A percentile compares a stretch with the other conserved stretches of the same genome.
phyloP scores from a whole-genome alignment of 164 flowering plant species.

The Tinospora cordifolia region DNA sequence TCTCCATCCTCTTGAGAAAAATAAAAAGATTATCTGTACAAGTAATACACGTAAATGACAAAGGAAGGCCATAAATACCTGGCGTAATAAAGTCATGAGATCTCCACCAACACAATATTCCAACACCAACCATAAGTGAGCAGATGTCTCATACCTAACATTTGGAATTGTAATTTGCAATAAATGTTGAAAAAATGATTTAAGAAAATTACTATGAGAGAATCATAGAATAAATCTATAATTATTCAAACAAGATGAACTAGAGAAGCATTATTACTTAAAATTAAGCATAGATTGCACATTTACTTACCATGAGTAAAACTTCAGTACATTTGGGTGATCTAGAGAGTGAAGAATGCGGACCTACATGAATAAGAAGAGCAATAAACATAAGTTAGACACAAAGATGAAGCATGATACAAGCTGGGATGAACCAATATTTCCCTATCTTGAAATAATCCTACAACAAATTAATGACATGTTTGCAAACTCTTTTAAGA shows the following conservation, averaged over 20 bases:
- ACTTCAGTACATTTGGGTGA: constrained; percentile 77
- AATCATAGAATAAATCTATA: background rate
- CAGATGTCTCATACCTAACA: constrained; percentile 88
- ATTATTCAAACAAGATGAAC: background rate
- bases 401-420: background rate
- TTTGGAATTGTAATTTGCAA: constrained; percentile 9
- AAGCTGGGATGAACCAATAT: no score
- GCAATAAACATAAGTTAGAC: background rate
- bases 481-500: no score
- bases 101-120: constrained; percentile 99
- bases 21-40: no score
- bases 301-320: constrained; percentile 71
- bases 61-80: constrained; percentile 39
- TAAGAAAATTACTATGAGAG: background rate
- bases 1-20: no score
- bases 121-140: constrained; percentile 92
- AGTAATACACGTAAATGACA: no score
- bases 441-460: no score
- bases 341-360: constrained; percentile 77
- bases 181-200: background rate
- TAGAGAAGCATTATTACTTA: background rate
- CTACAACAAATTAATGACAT: no score
- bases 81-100: constrained; percentile 66
- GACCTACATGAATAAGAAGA: constrained; percentile 43
- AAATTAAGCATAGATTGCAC: background rate